Percentiles rank a stretch among this genome's conserved stretches.
These are phyloP conservation scores for Fusarium luffae DNA, from an alignment of 2,329 filamentous ascomycete genomes.

Conservation along the genomic window DNA sequence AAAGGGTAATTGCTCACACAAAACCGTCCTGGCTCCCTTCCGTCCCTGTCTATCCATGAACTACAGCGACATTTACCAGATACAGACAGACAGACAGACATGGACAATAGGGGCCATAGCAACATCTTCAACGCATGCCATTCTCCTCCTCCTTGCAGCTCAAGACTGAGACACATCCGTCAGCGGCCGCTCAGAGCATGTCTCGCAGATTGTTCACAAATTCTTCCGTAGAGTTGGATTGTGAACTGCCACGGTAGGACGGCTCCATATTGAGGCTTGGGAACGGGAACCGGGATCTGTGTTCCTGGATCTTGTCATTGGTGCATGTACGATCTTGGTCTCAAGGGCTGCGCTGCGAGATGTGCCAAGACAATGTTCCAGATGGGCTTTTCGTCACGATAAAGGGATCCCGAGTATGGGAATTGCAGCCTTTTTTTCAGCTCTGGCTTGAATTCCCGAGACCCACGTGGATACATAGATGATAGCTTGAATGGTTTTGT, in stretches of 20 bases:
- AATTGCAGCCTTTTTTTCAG: not conserved
- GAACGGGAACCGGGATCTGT: not conserved
- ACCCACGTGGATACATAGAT: constrained; percentile 4
- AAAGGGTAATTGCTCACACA: constrained; percentile 1
- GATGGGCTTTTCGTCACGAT: constrained; percentile 14
- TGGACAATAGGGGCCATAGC: not conserved
- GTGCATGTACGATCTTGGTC: constrained; percentile 15
- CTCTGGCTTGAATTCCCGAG: not conserved
- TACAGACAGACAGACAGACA: not conserved
- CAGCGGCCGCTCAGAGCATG: constrained; percentile 10
- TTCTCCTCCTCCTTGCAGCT: constrained; percentile 14
- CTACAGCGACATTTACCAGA: not conserved
- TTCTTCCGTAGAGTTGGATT: constrained; percentile 14
- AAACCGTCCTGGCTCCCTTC: constrained; percentile 4
- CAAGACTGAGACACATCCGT: constrained; percentile 12
- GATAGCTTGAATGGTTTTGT: not conserved
- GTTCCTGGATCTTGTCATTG: constrained; percentile 4
- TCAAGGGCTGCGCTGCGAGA: not conserved
- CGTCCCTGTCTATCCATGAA: not conserved
- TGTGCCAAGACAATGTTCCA: constrained; percentile 15
- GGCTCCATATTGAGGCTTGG: constrained; percentile 25
- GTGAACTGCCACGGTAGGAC: constrained; percentile 6
- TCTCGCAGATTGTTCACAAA: constrained; percentile 1
- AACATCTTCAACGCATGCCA: constrained; percentile 14
- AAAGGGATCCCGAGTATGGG: not conserved